Evolutionary conservation across 352 stramenopile genomes (phyloP).

Genomic region (Phytophthora sp.): DNA sequence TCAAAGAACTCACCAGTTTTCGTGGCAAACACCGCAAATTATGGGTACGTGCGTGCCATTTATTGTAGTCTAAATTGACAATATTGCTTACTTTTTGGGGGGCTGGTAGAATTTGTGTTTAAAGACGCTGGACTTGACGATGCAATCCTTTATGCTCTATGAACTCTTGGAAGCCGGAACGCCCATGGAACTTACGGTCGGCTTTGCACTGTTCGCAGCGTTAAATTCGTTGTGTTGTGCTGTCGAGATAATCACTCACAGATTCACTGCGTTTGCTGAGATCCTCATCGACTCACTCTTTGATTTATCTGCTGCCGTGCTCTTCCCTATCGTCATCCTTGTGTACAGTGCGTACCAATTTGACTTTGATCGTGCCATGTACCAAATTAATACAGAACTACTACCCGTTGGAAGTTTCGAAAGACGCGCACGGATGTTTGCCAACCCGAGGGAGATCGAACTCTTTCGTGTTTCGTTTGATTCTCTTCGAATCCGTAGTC

Average conservation of each 20-base stretch:
- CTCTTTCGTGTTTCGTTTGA: slow-evolving; percentile 42
- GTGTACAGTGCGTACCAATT: slow-evolving; percentile 35
- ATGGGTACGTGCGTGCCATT: slow-evolving; percentile 37
- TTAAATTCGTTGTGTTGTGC: slow-evolving; percentile 38
- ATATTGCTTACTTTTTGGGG: not conserved
- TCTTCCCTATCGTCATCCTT: slow-evolving; percentile 37
- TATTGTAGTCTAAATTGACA: not conserved
- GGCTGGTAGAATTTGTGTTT: slow-evolving; percentile 45
- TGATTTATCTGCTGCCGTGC: slow-evolving; percentile 38
- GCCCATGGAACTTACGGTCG: slow-evolving; percentile 27
- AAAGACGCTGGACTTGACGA: slow-evolving; percentile 39
- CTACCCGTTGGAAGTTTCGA: slow-evolving; percentile 42
- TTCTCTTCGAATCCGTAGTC: slow-evolving; percentile 38
- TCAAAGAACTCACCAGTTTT: slow-evolving; percentile 37
- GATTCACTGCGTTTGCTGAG: slow-evolving; percentile 37
- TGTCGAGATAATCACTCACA: slow-evolving; percentile 21
- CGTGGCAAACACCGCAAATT: slow-evolving; percentile 40
- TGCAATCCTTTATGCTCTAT: slow-evolving; percentile 36
- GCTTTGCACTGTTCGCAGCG: slow-evolving; percentile 28
- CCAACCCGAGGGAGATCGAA: slow-evolving; percentile 36
- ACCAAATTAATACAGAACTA: slow-evolving; percentile 33
- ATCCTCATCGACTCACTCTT: slow-evolving; percentile 50
- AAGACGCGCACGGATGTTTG: slow-evolving; percentile 33
- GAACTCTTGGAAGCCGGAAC: slow-evolving; percentile 38
- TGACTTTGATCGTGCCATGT: slow-evolving; percentile 34